Conservation (phyloP, 495 filamentous ascomycete species). For the Penicillium flavigenum region DNA sequence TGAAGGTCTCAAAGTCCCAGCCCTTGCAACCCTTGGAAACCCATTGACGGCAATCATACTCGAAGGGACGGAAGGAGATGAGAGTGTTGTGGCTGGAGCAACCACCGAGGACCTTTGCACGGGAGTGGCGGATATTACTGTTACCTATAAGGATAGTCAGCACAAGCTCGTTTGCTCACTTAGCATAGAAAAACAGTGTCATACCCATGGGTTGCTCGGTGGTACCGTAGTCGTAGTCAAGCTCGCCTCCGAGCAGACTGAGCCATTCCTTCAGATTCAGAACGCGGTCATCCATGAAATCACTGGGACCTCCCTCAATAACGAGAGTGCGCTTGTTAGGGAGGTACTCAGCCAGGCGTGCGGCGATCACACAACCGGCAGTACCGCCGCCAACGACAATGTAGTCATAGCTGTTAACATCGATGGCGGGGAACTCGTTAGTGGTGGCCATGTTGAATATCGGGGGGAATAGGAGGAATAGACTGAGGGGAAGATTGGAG, state of each 20-base stretch:
- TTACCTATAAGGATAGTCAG: constrained; percentile 54
- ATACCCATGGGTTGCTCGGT: constrained; percentile 76
- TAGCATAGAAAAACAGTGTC: constrained; percentile 15
- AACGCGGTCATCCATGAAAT: constrained; percentile 65
- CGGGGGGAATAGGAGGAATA: neutral
- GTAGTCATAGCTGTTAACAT: constrained; percentile 74
- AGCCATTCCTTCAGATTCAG: constrained; percentile 80
- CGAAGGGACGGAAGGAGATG: constrained; percentile 80
- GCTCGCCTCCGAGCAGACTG: constrained; percentile 70
- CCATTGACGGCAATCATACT: constrained; percentile 76
- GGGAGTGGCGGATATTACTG: constrained; percentile 78
- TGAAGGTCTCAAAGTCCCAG: constrained; percentile 79
- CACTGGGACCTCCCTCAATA: constrained; percentile 63
- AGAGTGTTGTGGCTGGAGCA: constrained; percentile 87
- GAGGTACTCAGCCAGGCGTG: constrained; percentile 64
- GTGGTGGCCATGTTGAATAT: constrained; percentile 56
- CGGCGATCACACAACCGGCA: constrained; percentile 82
- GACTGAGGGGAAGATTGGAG: constrained; percentile 7
- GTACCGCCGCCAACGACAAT: constrained; percentile 86
- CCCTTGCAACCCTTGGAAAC: constrained; percentile 67
- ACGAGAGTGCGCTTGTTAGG: constrained; percentile 64
- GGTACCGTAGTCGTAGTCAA: constrained; percentile 86
- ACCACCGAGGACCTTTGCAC: constrained; percentile 81
- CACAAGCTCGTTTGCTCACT: neutral
- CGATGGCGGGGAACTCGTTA: constrained; percentile 55